Evolutionary conservation across 768 basidiomycete genomes (phyloP), one percentile per base, ranked within the genome.

Genomic region (Tulasnella sp.): DNA sequence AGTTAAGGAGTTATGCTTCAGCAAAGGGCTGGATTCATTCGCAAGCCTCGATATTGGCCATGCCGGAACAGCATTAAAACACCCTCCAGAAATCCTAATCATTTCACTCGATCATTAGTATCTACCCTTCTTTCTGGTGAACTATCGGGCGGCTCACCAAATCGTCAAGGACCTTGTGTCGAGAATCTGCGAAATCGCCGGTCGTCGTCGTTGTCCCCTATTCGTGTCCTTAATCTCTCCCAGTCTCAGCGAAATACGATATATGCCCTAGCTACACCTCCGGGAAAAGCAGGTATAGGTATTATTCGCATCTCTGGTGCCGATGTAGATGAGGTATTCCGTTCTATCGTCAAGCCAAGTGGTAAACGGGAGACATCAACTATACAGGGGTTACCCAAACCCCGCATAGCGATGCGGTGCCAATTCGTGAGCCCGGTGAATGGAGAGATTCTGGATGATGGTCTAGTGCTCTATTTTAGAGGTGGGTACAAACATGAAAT

Each of bases 221-320:
- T n/a, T n/a, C n/a, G 24, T 44, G 24, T 44, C 24, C 19, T 48
- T 13, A 32, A 33, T 24, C 34, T 20, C 25, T 60, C 59, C 12
- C 59, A 53, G n/a, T 37, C 59, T 7, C 54, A 56, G 31, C 50
- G 56, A 16, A 60, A 65, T 20, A 92, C 90, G 2, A 86, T 93
- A 40, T 93, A 83, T 61, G 90, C 89, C 1, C 71, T 91, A 24
- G 86, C 89, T 0, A 90, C 88, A 0, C 85, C 89, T 1, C 78
- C 83, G 2, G 90, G 88, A 1, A 88, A 81, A 55, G 87, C 75
- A 3, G 90, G 89, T 13, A 73, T 93, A 15, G 86, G 80, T 1
- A 78, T 93, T 33, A 67, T 92, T 45, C 74, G 90, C 53, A 68
- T 93, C 7, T 90, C 88, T 2, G 90, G 90, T 0, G 84, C 85